Percentiles rank a stretch among this genome's conserved stretches.
These are phyloP conservation scores for Aspergillus fructus DNA, from an alignment of 2,329 filamentous ascomycete genomes.

Conservation along the genomic window DNA sequence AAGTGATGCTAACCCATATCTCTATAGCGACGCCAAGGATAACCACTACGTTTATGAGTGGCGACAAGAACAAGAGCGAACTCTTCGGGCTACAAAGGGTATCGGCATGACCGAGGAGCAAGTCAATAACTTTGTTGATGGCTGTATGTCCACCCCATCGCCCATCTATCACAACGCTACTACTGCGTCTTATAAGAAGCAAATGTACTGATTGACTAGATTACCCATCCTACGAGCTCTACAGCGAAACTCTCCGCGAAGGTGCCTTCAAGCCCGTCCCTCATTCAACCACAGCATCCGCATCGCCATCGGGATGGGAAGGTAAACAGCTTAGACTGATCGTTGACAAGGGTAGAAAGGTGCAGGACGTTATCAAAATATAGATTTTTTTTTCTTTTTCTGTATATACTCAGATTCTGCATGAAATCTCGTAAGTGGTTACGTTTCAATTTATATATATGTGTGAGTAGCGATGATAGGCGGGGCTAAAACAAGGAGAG, in stretches of 20 bases:
- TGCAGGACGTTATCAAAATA: constrained; percentile 57
- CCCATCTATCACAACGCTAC: no score
- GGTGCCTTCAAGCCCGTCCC: constrained; percentile 53
- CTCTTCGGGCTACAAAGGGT: constrained; percentile 64
- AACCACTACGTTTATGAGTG: constrained; percentile 77
- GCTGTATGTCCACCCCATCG: constrained; percentile 47
- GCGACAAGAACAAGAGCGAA: constrained; percentile 77
- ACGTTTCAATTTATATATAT: not conserved
- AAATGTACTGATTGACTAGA: constrained; percentile 37
- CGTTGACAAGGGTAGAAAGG: constrained; percentile 60
- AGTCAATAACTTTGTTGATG: constrained; percentile 72
- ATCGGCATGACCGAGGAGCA: constrained; percentile 80
- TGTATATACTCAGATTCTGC: not conserved
- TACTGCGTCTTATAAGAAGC: not conserved
- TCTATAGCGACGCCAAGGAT: constrained; percentile 64
- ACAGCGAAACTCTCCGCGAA: constrained; percentile 57
- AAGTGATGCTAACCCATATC: not conserved
- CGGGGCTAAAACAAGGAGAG: no score
- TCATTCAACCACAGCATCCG: constrained; percentile 12
- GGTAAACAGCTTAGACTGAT: constrained; percentile 62
- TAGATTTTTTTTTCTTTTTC: constrained; percentile 24
- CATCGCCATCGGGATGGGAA: constrained; percentile 36
- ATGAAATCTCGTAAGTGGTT: not conserved
- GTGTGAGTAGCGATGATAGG: no score
- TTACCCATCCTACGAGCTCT: constrained; percentile 72